A percentile compares a stretch with the other conserved stretches of the same genome.
These are phyloP conservation scores for Ceratocystis cubensis DNA, from an alignment of 2,329 filamentous ascomycete species.

Conservation along the genomic window DNA sequence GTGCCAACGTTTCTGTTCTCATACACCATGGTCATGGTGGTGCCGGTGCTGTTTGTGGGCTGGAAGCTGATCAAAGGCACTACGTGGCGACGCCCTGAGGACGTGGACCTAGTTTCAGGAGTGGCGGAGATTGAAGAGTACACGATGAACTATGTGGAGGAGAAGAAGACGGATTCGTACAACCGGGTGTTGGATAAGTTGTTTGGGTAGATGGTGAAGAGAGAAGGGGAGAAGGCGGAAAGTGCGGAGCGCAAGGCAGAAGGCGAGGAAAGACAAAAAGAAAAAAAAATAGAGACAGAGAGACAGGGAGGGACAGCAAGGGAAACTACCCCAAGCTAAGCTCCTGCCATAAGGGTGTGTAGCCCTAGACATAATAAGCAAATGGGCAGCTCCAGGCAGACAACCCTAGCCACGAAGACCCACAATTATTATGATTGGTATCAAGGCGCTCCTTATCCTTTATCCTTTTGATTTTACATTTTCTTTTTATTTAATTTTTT, in stretches of 20 bases:
- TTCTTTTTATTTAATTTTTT: background rate
- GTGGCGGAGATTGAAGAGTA: slow-evolving; percentile 57
- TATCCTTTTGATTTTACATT: background rate
- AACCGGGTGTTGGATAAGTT: slow-evolving; percentile 39
- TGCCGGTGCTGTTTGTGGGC: slow-evolving; percentile 53
- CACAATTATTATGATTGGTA: background rate
- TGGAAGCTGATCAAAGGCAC: slow-evolving; percentile 63
- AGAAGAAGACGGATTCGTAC: slow-evolving; percentile 30
- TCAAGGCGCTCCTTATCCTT: background rate
- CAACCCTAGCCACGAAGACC: background rate
- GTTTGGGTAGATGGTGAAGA: slow-evolving; percentile 40
- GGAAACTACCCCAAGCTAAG: too few relatives aligned
- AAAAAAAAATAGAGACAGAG: too few relatives aligned
- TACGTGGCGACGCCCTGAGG: slow-evolving; percentile 34
- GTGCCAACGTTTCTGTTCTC: slow-evolving; percentile 61
- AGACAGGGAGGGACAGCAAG: too few relatives aligned
- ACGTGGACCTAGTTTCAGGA: slow-evolving; percentile 51
- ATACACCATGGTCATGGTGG: slow-evolving; percentile 62
- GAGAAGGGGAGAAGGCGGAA: slow-evolving; percentile 22
- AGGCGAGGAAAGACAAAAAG: too few relatives aligned
- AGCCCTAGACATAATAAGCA: too few relatives aligned
- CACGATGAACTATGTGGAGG: slow-evolving; percentile 42
- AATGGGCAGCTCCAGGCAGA: background rate
- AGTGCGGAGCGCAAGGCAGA: background rate
- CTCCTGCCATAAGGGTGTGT: too few relatives aligned